Conservation (phyloP, 352 stramenopile species). For the Phytophthora cryptogea region DNA sequence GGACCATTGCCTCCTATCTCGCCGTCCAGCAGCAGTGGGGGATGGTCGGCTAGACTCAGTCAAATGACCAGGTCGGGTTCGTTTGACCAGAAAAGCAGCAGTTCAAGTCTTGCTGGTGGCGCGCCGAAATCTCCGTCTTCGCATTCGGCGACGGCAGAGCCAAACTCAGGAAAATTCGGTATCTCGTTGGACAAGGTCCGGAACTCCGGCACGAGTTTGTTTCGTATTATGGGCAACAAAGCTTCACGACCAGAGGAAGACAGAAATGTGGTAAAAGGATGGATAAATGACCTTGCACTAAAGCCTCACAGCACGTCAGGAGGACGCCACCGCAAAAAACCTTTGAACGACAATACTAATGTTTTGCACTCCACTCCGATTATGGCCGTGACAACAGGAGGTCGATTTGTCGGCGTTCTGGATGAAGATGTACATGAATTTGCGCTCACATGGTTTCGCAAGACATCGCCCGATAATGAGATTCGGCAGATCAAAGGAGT, state of each 20-base stretch:
- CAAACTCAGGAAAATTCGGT: constrained; percentile 44
- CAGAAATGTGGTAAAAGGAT: constrained; percentile 53
- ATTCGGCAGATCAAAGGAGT: constrained; percentile 72
- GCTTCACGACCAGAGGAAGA: constrained; percentile 60
- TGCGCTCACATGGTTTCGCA: constrained; percentile 70
- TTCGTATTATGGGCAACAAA: constrained; percentile 74
- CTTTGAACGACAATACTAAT: constrained; percentile 23
- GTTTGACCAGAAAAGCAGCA: constrained; percentile 53
- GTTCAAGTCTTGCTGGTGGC: constrained; percentile 11
- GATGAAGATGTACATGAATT: constrained; percentile 75
- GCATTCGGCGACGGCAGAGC: constrained; percentile 20
- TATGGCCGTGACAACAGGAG: constrained; percentile 53
- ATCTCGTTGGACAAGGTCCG: constrained; percentile 68
- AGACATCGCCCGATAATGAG: constrained; percentile 49
- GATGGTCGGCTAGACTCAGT: constrained; percentile 54
- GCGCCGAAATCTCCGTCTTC: constrained; percentile 24
- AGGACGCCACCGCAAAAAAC: constrained; percentile 34
- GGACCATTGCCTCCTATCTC: constrained; percentile 38
- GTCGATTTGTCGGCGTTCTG: constrained; percentile 51
- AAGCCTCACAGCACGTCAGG: constrained; percentile 44
- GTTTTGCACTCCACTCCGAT: constrained; percentile 59
- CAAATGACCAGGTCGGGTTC: constrained; percentile 57
- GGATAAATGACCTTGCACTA: constrained; percentile 62
- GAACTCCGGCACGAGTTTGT: constrained; percentile 62
- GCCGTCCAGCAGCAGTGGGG: constrained; percentile 36